Conservation (phyloP, 768 basidiomycete species). For the Boletus patriciae region DNA sequence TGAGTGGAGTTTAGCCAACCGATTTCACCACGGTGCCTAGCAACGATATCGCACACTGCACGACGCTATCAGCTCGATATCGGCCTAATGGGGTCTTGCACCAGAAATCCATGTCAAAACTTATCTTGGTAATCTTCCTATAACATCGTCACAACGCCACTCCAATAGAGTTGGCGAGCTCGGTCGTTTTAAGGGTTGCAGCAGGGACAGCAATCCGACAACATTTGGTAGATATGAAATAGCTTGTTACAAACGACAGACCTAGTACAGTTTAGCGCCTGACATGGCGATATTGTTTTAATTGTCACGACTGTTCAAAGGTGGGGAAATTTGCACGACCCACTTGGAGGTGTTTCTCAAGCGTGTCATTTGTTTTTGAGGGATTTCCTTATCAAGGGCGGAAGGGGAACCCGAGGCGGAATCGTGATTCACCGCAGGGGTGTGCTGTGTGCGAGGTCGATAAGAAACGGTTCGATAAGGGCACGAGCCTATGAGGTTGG, state of each 20-base stretch:
- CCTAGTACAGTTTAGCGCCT: background rate
- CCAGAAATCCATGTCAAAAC: too few relatives aligned
- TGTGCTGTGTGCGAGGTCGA: background rate
- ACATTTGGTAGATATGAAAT: background rate
- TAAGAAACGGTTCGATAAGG: conserved; percentile 12
- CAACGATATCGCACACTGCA: too few relatives aligned
- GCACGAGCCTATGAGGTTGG: background rate
- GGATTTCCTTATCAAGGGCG: background rate
- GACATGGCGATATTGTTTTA: background rate
- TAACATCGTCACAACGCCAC: too few relatives aligned
- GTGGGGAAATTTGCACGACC: background rate
- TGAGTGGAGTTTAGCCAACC: too few relatives aligned
- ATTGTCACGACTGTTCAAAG: too few relatives aligned
- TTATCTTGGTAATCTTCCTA: too few relatives aligned
- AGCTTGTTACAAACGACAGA: background rate
- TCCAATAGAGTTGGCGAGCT: too few relatives aligned
- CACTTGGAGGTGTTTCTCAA: background rate
- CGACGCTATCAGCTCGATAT: too few relatives aligned
- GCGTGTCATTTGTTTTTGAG: background rate
- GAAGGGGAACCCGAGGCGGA: background rate
- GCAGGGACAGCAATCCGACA: background rate
- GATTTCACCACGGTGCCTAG: too few relatives aligned
- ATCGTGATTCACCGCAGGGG: too few relatives aligned
- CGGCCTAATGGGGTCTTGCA: too few relatives aligned
- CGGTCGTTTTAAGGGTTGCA: too few relatives aligned